phyloP scores from a whole-genome alignment of 768 basidiomycete genomes.

The Suillus luteus region DNA sequence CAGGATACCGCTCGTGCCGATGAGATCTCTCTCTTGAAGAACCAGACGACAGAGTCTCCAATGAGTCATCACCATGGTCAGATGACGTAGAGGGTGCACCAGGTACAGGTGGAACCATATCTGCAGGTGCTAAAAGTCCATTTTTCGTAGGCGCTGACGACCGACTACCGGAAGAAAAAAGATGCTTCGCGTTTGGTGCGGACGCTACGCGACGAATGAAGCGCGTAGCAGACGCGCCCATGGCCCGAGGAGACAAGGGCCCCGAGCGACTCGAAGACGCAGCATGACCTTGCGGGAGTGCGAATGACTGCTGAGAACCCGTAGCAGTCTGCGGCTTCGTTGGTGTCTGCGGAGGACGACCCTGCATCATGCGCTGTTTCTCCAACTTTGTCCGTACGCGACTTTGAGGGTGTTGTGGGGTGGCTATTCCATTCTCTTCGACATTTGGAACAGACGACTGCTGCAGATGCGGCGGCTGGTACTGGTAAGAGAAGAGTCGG shows the following conservation, averaged over 20 bases:
- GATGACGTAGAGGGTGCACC: constrained; percentile 48
- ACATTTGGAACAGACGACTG: constrained; percentile 15
- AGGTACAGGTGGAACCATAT: constrained; percentile 58
- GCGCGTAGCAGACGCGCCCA: constrained; percentile 76
- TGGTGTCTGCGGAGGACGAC: constrained; percentile 45
- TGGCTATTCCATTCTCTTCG: constrained; percentile 23
- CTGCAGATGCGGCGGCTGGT: constrained; percentile 16
- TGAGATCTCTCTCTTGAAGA: constrained; percentile 63
- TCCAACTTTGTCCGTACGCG: constrained; percentile 47
- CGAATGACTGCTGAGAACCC: constrained; percentile 45
- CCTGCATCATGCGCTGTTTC: constrained; percentile 46
- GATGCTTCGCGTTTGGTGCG: constrained; percentile 92
- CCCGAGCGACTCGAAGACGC: constrained; percentile 42
- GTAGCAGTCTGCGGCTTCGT: constrained; percentile 31
- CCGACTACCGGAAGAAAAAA: constrained; percentile 68
- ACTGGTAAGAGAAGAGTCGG: constrained; percentile 15
- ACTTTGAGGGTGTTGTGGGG: constrained; percentile 27
- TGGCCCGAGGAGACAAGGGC: constrained; percentile 65
- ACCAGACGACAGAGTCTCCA: constrained; percentile 77
- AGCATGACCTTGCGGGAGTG: constrained; percentile 25
- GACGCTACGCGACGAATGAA: constrained; percentile 96
- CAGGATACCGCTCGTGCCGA: constrained; percentile 40
- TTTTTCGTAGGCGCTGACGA: constrained; percentile 68
- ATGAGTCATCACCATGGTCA: constrained; percentile 66
- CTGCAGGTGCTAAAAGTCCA: constrained; percentile 74